phyloP scores from a whole-genome alignment of 495 filamentous ascomycete genomes.

The Lepidopterella palustris region DNA sequence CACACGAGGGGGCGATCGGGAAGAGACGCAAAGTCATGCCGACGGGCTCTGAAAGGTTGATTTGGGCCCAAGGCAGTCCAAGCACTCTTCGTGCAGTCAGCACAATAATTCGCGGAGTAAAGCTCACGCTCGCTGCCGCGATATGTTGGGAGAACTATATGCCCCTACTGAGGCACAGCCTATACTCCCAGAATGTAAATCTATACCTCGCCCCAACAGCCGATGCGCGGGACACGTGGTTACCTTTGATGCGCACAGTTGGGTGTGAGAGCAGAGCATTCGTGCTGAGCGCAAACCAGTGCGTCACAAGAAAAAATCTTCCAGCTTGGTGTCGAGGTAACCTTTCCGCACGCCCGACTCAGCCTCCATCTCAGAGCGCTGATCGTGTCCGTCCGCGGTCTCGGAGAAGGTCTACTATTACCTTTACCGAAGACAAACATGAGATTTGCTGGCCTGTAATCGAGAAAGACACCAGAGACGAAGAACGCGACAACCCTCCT shows the following conservation, averaged over 20 bases:
- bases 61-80: slow-evolving; percentile 85
- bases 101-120: slow-evolving; percentile 70
- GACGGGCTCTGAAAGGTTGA: slow-evolving; percentile 71
- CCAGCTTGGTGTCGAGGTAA: slow-evolving; percentile 49
- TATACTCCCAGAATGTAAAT: slow-evolving; percentile 90
- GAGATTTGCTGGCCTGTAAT: slow-evolving; percentile 47
- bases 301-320: slow-evolving; percentile 52
- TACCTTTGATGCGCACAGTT: slow-evolving; percentile 71
- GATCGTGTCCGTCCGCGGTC: background rate
- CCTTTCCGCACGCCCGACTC: background rate
- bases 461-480: slow-evolving; percentile 2
- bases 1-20: slow-evolving; percentile 60
- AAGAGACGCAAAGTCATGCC: slow-evolving; percentile 97
- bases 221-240: slow-evolving; percentile 78
- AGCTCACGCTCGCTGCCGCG: slow-evolving; percentile 71
- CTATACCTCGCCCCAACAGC: slow-evolving; percentile 90
- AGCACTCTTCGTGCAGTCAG: slow-evolving; percentile 74
- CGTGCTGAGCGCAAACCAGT: slow-evolving; percentile 85
- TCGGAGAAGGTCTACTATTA: slow-evolving; percentile 35
- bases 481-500: background rate
- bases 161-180: slow-evolving; percentile 71
- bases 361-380: background rate
- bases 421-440: slow-evolving; percentile 44
- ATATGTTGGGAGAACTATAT: slow-evolving; percentile 99
- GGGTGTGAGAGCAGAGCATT: slow-evolving; percentile 77